Percentiles rank a stretch among this genome's conserved stretches.
These are phyloP conservation scores for Echites panduratus DNA, from an alignment of 257 asterid genomes.

Conservation along the genomic window DNA sequence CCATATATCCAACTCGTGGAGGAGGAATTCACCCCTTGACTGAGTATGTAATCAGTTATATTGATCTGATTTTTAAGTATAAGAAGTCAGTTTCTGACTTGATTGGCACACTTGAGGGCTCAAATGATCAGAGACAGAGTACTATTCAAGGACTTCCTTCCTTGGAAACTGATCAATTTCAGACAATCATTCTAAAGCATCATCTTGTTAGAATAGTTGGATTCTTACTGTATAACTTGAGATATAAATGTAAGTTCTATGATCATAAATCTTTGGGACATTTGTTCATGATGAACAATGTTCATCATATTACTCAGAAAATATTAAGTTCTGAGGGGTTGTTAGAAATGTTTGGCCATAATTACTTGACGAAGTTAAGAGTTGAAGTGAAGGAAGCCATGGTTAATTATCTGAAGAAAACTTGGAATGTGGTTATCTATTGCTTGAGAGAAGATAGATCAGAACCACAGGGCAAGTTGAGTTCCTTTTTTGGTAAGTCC, in stretches of 20 bases:
- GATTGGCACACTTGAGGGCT: slow-evolving; percentile 48
- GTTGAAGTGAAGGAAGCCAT: slow-evolving; percentile 48
- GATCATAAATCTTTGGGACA: slow-evolving; percentile 55
- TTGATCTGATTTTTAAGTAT: slow-evolving; percentile 55
- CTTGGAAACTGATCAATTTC: background rate
- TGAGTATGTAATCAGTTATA: slow-evolving; percentile 67
- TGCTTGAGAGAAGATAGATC: slow-evolving; percentile 65
- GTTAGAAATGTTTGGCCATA: slow-evolving; percentile 68
- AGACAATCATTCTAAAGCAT: slow-evolving; percentile 33
- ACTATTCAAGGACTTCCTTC: slow-evolving; percentile 5
- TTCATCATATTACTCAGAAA: slow-evolving; percentile 63
- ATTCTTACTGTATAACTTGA: slow-evolving; percentile 58
- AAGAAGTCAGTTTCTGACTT: slow-evolving; percentile 46
- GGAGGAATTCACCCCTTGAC: slow-evolving; percentile 78
- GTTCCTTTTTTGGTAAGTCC: slow-evolving; percentile 60
- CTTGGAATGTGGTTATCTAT: slow-evolving; percentile 57
- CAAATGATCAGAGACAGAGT: background rate
- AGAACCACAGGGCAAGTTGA: slow-evolving; percentile 45
- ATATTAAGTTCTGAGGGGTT: slow-evolving; percentile 49
- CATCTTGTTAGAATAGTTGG: slow-evolving; percentile 61
- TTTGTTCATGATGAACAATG: slow-evolving; percentile 76
- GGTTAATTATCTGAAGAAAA: slow-evolving; percentile 48
- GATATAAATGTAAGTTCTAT: slow-evolving; percentile 52
- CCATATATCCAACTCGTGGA: slow-evolving; percentile 58
- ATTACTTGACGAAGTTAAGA: slow-evolving; percentile 41